Conservation (phyloP, 2,329 filamentous ascomycete species). For the Cladorrhinum sp. region DNA sequence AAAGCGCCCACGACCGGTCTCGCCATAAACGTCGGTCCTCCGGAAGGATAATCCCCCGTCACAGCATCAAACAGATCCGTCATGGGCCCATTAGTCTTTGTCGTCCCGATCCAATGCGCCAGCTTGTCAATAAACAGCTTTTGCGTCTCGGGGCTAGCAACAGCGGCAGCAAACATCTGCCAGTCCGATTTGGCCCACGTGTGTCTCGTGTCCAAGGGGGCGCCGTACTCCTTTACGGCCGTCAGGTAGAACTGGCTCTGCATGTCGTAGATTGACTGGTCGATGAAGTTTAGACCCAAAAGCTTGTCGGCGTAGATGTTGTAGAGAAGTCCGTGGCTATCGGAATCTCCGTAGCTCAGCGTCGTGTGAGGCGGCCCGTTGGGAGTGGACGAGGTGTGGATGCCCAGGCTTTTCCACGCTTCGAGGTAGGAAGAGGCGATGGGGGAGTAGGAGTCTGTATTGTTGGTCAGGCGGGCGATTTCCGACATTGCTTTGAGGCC, state of each 20-base stretch:
- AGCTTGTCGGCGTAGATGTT: conserved; percentile 78
- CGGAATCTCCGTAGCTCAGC: conserved; percentile 68
- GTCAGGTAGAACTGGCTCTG: conserved; percentile 75
- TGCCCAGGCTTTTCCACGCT: conserved; percentile 68
- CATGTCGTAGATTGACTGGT: conserved; percentile 69
- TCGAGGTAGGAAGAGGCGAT: conserved; percentile 67
- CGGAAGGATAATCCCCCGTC: conserved; percentile 62
- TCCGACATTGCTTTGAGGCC: conserved; percentile 78
- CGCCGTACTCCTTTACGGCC: conserved; percentile 71
- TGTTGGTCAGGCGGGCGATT: conserved; percentile 60
- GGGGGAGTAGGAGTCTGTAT: conserved; percentile 55
- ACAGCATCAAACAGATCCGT: conserved; percentile 76
- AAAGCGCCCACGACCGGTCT: conserved; percentile 76
- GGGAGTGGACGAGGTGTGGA: conserved; percentile 62
- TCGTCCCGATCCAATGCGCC: conserved; percentile 72
- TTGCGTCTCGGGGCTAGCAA: conserved; percentile 59
- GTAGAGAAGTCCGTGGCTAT: conserved; percentile 62
- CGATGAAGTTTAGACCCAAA: conserved; percentile 74
- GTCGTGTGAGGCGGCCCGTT: conserved; percentile 70
- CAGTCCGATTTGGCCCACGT: conserved; percentile 83
- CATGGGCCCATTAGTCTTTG: conserved; percentile 65
- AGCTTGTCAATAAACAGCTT: conserved; percentile 65
- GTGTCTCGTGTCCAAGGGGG: conserved; percentile 78
- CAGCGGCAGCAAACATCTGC: conserved; percentile 81
- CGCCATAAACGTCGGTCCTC: conserved; percentile 62